These are phyloP conservation scores for Aspergillus aculeatinus DNA, from an alignment of 2,329 filamentous ascomycete species.

Conservation along the genomic window DNA sequence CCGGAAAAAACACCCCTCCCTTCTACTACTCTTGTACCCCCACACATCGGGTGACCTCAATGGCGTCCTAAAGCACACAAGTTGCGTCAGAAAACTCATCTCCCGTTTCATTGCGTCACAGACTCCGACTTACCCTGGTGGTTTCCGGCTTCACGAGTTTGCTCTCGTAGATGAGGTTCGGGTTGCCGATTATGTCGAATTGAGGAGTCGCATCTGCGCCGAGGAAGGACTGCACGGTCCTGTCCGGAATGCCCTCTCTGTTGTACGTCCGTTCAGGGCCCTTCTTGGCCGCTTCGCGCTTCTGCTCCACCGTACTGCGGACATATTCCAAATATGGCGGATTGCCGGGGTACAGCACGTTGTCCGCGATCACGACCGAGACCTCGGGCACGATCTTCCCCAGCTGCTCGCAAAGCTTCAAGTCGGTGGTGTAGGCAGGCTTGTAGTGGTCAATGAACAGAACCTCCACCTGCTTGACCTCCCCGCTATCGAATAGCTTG, in stretches of 20 bases:
- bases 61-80: slow-evolving; percentile 26
- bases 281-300: slow-evolving; percentile 48
- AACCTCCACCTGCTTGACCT: slow-evolving; percentile 63
- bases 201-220: slow-evolving; percentile 25
- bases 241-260: slow-evolving; percentile 21
- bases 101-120: not conserved
- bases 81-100: not conserved
- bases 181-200: slow-evolving; percentile 53
- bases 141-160: slow-evolving; percentile 32
- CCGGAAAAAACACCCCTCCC: not conserved
- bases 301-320: slow-evolving; percentile 62
- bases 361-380: slow-evolving; percentile 44
- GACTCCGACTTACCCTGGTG: slow-evolving; percentile 22
- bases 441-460: slow-evolving; percentile 82
- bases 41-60: slow-evolving; percentile 35
- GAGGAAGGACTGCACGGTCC: slow-evolving; percentile 26
- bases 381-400: slow-evolving; percentile 61
- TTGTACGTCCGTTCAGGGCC: slow-evolving; percentile 20
- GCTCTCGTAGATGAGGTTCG: slow-evolving; percentile 66
- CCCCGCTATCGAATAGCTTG: slow-evolving; percentile 56
- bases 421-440: slow-evolving; percentile 69
- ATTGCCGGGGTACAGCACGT: slow-evolving; percentile 46
- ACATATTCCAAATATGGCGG: slow-evolving; percentile 62
- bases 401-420: slow-evolving; percentile 74
- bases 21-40: slow-evolving; percentile 24